These are phyloP conservation scores for Arachis hypogaea DNA, from an alignment of 306 rosid genomes.

Conservation along the genomic window DNA sequence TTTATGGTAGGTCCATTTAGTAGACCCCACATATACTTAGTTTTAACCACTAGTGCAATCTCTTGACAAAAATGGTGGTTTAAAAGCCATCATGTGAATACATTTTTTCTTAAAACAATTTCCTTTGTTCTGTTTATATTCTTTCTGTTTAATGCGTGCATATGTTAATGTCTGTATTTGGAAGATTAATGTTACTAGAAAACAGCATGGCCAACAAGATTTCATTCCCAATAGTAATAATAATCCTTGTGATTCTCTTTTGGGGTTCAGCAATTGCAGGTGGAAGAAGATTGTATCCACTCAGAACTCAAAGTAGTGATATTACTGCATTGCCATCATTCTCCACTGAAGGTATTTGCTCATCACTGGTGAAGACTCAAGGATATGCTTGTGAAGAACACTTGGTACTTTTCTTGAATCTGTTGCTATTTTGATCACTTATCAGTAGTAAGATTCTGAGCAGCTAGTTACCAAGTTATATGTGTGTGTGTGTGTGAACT, in stretches of 20 bases:
- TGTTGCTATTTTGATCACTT: conserved; percentile 28
- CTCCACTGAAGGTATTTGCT: conserved; percentile 55
- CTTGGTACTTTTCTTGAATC: conserved; percentile 41
- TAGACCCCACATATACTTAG: conserved; percentile 43
- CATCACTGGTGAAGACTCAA: conserved; percentile 58
- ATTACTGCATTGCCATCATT: conserved; percentile 41
- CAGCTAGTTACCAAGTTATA: background rate
- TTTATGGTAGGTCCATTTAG: conserved; percentile 20
- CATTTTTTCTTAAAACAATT: background rate
- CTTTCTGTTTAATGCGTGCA: conserved; percentile 40
- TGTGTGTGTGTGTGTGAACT: conserved; percentile 15
- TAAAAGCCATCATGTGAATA: conserved; percentile 48
- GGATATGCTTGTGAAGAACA: conserved; percentile 80
- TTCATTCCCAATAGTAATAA: conserved; percentile 30
- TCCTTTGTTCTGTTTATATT: background rate
- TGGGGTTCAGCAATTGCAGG: conserved; percentile 37
- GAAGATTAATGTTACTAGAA: conserved; percentile 41
- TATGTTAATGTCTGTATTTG: conserved; percentile 40
- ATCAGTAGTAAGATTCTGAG: conserved; percentile 25
- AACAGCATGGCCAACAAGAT: conserved; percentile 46
- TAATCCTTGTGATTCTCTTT: conserved; percentile 42
- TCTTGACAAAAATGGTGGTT: conserved; percentile 51
- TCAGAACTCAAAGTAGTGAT: conserved; percentile 14
- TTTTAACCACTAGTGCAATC: conserved; percentile 40
- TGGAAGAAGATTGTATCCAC: conserved; percentile 30